phyloP scores from a whole-genome alignment of 768 basidiomycete genomes.

The Cystobasidium tubakii region DNA sequence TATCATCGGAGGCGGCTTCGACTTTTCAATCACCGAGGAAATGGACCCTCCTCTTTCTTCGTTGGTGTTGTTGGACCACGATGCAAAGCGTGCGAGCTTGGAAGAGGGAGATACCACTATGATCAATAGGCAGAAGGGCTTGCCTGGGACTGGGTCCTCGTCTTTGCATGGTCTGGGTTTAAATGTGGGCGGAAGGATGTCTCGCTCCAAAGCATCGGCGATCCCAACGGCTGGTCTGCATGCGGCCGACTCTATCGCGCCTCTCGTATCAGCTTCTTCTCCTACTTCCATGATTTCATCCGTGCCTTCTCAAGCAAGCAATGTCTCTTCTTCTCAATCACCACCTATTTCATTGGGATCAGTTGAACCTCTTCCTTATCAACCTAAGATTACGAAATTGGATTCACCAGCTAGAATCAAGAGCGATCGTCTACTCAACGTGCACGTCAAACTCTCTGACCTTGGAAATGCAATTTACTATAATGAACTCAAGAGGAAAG shows the following conservation, averaged over 20 bases:
- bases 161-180: neutral
- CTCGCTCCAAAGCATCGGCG: neutral
- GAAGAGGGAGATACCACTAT: neutral
- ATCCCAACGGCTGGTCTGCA: neutral
- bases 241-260: neutral
- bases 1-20: neutral
- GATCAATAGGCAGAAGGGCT: neutral
- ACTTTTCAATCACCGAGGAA: neutral
- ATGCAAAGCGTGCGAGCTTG: too few species aligned
- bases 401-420: neutral
- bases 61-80: too few species aligned
- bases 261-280: neutral
- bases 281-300: neutral
- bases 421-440: neutral
- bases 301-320: neutral
- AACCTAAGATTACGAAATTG: neutral
- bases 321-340: neutral
- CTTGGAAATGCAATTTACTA: constrained; percentile 33
- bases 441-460: constrained; percentile 25
- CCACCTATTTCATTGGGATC: neutral
- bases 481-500: neutral
- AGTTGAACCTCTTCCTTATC: neutral
- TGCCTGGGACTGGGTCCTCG: neutral
- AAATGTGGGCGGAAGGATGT: neutral
- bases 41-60: neutral